phyloP scores from a whole-genome alignment of 768 basidiomycete species.

The Rhizopogon vesiculosus region DNA sequence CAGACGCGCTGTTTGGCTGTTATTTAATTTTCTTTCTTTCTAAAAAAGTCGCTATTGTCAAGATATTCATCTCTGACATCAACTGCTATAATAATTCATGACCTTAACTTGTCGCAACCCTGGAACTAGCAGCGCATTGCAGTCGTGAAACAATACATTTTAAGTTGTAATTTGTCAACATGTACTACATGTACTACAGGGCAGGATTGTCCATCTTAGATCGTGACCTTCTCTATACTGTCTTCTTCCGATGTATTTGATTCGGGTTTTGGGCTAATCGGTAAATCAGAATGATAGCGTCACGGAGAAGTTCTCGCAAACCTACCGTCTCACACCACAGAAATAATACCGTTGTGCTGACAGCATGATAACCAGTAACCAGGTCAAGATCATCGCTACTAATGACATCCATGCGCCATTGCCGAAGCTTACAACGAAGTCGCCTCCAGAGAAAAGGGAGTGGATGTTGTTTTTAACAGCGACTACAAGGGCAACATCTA shows the following conservation, averaged over 20 bases:
- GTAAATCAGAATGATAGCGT: neutral
- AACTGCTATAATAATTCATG: neutral
- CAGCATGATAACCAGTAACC: conserved; percentile 57
- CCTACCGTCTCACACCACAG: conserved; percentile 52
- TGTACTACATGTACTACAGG: neutral
- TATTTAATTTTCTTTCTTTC: no score
- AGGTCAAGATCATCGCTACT: conserved; percentile 46
- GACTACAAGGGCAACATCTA: conserved; percentile 59
- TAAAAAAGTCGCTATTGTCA: no score
- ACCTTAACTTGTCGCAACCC: neutral
- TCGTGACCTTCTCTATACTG: neutral
- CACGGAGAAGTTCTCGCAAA: neutral
- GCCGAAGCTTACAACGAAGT: conserved; percentile 52
- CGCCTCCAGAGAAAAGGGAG: conserved; percentile 29
- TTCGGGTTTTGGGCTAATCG: neutral
- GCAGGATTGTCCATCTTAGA: neutral
- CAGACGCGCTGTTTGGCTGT: no score
- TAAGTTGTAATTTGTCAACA: neutral
- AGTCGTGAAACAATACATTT: neutral
- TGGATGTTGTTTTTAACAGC: conserved; percentile 42
- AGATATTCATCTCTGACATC: no score
- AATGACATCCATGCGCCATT: conserved; percentile 74
- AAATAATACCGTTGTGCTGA: conserved; percentile 64
- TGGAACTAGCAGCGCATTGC: neutral
- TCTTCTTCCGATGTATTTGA: neutral